Base-by-base conservation (phyloP, 768 basidiomycete genomes). In the Cystobasidium tubakii region DNA sequence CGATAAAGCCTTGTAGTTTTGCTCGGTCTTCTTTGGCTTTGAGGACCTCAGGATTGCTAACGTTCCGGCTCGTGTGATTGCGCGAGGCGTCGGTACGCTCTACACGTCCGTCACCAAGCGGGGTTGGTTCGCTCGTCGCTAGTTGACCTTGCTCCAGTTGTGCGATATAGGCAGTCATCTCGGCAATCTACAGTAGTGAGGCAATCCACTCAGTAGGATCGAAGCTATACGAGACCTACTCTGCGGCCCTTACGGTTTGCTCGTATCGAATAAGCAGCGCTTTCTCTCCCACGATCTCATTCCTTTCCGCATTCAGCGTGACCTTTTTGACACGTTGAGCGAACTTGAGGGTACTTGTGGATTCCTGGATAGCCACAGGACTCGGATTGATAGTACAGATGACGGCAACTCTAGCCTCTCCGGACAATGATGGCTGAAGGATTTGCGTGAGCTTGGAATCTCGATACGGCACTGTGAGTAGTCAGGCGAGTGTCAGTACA, bases 361-460 rank as follows among this genome's bases (percentile, higher is more conserved):
- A 91, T 82, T 98, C 95, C 12, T 87, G 84, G 4, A 96, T 83
- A 1, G 92, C 91, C 36, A 84, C 82, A 0, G 84, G 81, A 53
- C 92, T 90, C 0, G 95, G 93, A 79, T 96, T 97, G 80, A 97
- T 86, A 0, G 95, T 98, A 79, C 94, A 96, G 73, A 98, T 90
- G 19, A 99, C 95, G 60, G 91, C 92, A 69, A 99, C 94, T n/a
- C 76, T 73, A 23, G 95, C 95, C 79, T 97, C 92, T 0, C 95
- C 95, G 0, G 92, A 90, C 0, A 99, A 84, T 0, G 92, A 96
- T 0, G 95, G 93, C 80, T 97, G 94, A 3, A 98, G 86, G 82
- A 99, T 88, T 71, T 79, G 78, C 13, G 79, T 79, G 50, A 79
- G 78, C 74, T 97, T 97, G 55, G 92, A 94, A 81, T 97, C 96